Conservation (phyloP, 257 asterid species). For the Nyctanthes arbortristis region DNA sequence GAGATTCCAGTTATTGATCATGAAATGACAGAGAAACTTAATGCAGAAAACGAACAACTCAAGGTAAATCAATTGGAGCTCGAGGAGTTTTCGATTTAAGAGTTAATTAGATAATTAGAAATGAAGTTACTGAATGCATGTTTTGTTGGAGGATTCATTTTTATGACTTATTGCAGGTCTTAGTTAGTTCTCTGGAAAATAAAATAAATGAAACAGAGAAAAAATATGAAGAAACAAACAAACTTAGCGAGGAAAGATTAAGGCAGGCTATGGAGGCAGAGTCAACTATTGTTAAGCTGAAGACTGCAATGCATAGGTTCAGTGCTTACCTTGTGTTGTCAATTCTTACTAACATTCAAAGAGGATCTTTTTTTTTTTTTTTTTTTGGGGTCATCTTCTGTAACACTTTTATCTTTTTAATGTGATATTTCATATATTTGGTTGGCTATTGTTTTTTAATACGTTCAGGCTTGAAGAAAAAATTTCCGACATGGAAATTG, state of each 20-base stretch:
- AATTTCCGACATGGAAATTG: slow-evolving; percentile 85
- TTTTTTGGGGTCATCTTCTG: background rate
- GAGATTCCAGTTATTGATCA: slow-evolving; percentile 91
- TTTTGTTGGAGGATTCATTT: slow-evolving; percentile 10
- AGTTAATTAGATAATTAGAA: slow-evolving; percentile 11
- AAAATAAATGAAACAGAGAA: slow-evolving; percentile 91
- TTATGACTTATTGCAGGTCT: slow-evolving; percentile 46
- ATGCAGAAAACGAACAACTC: slow-evolving; percentile 79
- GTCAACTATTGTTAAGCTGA: slow-evolving; percentile 82
- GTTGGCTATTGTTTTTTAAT: slow-evolving; percentile 7
- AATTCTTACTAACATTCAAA: slow-evolving; percentile 15
- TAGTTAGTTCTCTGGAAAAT: slow-evolving; percentile 80
- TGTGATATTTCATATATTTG: background rate
- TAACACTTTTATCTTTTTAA: background rate
- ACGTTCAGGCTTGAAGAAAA: slow-evolving; percentile 80
- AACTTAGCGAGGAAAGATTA: slow-evolving; percentile 90
- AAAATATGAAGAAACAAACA: slow-evolving; percentile 85
- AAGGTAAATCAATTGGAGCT: slow-evolving; percentile 46
- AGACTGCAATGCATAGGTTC: slow-evolving; percentile 78
- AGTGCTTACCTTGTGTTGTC: background rate
- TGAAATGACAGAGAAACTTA: slow-evolving; percentile 70
- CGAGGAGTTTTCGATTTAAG: slow-evolving; percentile 9
- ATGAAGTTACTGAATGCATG: slow-evolving; percentile 6
- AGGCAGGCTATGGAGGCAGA: slow-evolving; percentile 94
- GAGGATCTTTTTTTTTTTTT: slow-evolving; percentile 11